Evolutionary conservation across 208 protist species (phyloP), one percentile per base, ranked within the genome.

Genomic region (Borovskyia barvae): DNA sequence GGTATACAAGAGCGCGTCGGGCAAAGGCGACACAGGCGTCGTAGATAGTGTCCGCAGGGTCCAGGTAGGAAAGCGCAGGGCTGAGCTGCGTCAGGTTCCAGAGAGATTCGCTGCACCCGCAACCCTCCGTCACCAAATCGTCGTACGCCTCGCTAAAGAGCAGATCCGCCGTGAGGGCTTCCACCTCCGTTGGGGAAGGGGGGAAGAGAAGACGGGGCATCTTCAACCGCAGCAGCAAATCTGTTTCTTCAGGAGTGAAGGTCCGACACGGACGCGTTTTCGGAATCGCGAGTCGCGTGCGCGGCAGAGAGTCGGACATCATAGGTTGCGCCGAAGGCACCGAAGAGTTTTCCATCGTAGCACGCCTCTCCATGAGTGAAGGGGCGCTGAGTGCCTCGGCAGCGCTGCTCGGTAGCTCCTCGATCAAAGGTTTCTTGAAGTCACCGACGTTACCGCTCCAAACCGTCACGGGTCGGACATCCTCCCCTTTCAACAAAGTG

Each of bases 21-120:
- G 83, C 74, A 54, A 96, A 97, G 46, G 66, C 55, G 7, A 87
- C 48, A 41, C 87, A 82, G n/a, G 81, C 84, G 47, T 94, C 85
- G 63, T 92, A 86, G 22, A 93, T 17, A 40, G 55, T 90, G 33
- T 90, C 77, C 1, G 87, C 55, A 22, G 76, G 52, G 57, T 96
- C 89, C 14, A 97, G 73, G 62, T 73, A 97, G 0, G 81, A 90
- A 14, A 97, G 79, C 5, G 86, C 67, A 9, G 85, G 78, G 62
- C 81, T 92, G 20, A 96, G 63, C 57, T 85, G 81, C 57, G 74
- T 82, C 8, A 96, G 12, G 63, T 90, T 97, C 91, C 93, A 97
- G 36, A 92, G 55, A 15, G 84, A 92, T 72, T 97, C 93, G 55
- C 81, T 83, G 65, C 85, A 95, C 24, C 87, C 87, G 12, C 51